phyloP scores from a whole-genome alignment of 306 rosid species.

The Lathyrus oleraceus region DNA sequence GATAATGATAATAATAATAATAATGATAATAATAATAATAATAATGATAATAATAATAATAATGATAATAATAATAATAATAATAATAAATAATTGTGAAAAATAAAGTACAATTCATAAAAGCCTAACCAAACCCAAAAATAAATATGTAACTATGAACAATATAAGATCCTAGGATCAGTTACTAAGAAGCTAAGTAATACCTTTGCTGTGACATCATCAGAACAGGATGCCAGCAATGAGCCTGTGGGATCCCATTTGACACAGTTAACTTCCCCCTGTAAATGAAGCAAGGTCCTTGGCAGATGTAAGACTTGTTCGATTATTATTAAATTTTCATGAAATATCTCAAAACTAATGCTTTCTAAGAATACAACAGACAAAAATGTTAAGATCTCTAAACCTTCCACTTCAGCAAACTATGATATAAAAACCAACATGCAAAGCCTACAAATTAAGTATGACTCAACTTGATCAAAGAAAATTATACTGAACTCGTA shows the following conservation, averaged over 20 bases:
- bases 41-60: no score
- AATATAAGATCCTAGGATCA: conserved; percentile 7
- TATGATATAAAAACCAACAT: conserved; percentile 14
- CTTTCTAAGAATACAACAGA: neutral
- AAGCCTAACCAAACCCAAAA: neutral
- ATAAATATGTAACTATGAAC: neutral
- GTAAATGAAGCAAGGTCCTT: conserved; percentile 36
- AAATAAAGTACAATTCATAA: neutral
- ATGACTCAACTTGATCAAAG: conserved; percentile 22
- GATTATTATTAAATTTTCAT: conserved; percentile 10
- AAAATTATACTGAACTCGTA: conserved; percentile 5
- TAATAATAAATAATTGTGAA: neutral
- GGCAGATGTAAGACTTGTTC: conserved; percentile 32
- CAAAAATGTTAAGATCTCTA: conserved; percentile 4
- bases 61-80: no score
- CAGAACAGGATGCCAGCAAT: conserved; percentile 92
- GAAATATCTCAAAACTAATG: conserved; percentile 6
- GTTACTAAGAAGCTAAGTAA: conserved; percentile 8
- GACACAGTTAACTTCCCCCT: conserved; percentile 97
- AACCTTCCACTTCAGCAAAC: conserved; percentile 28
- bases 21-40: no score
- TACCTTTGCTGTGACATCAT: conserved; percentile 93
- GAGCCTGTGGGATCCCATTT: conserved; percentile 98
- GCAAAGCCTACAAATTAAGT: neutral
- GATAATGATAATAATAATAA: no score